A percentile compares a stretch with the other conserved stretches of the same genome.
Evolutionary conservation across 768 basidiomycete species (phyloP).

Genomic region (Glaciozyma antarctica): DNA sequence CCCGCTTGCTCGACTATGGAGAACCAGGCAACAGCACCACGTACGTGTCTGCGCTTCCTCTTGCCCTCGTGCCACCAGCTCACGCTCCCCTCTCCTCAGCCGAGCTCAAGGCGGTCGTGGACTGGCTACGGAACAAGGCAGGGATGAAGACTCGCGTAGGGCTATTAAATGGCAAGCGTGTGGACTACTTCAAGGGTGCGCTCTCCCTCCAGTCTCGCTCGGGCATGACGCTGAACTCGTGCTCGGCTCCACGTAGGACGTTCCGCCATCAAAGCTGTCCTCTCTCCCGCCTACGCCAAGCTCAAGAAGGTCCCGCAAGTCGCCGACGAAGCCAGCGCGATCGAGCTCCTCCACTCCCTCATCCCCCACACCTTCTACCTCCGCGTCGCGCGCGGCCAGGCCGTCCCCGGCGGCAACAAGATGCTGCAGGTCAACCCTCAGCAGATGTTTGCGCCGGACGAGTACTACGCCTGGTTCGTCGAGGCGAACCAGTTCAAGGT

Average conservation of each 20-base stretch:
- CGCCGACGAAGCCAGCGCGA: slow-evolving; percentile 65
- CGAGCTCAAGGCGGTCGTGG: slow-evolving; percentile 69
- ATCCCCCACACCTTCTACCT: slow-evolving; percentile 86
- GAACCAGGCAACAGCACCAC: no score
- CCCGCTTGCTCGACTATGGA: no score
- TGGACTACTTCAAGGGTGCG: slow-evolving; percentile 97
- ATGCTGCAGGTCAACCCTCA: slow-evolving; percentile 61
- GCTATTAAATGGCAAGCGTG: slow-evolving; percentile 81
- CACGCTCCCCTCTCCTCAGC: slow-evolving; percentile 32
- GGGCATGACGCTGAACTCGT: not conserved
- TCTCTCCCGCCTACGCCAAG: slow-evolving; percentile 85
- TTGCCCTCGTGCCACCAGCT: no score
- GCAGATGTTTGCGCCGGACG: slow-evolving; percentile 69
- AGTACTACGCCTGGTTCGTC: slow-evolving; percentile 95
- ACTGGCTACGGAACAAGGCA: slow-evolving; percentile 74
- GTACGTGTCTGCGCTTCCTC: no score
- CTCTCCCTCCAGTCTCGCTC: not conserved
- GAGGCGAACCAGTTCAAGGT: slow-evolving; percentile 89
- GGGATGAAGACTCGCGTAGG: slow-evolving; percentile 84
- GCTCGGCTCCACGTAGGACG: slow-evolving; percentile 52
- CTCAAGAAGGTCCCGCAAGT: slow-evolving; percentile 58
- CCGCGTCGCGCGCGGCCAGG: slow-evolving; percentile 67
- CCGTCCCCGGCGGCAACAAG: slow-evolving; percentile 42
- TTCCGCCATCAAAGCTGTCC: slow-evolving; percentile 80
- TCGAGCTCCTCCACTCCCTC: slow-evolving; percentile 54